Base-by-base conservation (phyloP, 768 basidiomycete genomes). In the Lactifluus piperatus region DNA sequence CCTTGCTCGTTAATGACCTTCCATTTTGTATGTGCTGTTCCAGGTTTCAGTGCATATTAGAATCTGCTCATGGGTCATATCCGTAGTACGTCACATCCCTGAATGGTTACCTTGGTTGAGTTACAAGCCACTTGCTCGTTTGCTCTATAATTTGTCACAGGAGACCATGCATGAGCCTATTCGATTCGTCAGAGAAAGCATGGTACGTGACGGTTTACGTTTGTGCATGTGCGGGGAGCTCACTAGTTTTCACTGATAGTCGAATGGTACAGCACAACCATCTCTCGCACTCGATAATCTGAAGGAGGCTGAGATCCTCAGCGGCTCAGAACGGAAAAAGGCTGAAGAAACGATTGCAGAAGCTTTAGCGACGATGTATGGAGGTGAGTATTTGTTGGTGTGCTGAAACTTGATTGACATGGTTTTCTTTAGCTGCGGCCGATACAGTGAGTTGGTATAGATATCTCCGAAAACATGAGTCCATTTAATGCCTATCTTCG, bases 1-100 rank as follows among this genome's bases (percentile, higher is more conserved):
- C 36, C 11, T 37, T 58, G 27, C 51, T 62, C 9, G 57, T 62
- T 24, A 62, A 62, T 34, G 32, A 49, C 14, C 13, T 62, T 39
- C 61, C 61, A 2, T 44, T 58, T 3, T 14, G 62, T 63, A n/a
- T 5, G 62, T 47, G 34, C 0, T 11, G 18, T 4, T 18, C 24
- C 11, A 1, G 7, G 8, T 37, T 22, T 13, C n/a, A 11, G 18
- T 20, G 13, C 52, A 22, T 7, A 10, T 11, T 13, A 24, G 6
- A 22, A 3, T n/a, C 16, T 6, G 6, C 6, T 36, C 7, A 26
- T 18, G 5, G 24, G 16, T n/a, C 14, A 39, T 18, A 13, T 14
- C 11, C 8, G 2, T 20, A 60, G 58, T 60, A 3, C 52, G 48
- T 34, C 32, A 60, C 20, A 32, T 60, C 3, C 58, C 58, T 4